These are phyloP conservation scores for Thecaphora thlaspeos DNA, from an alignment of 1,284 basidiomycete genomes.

Conservation along the genomic window DNA sequence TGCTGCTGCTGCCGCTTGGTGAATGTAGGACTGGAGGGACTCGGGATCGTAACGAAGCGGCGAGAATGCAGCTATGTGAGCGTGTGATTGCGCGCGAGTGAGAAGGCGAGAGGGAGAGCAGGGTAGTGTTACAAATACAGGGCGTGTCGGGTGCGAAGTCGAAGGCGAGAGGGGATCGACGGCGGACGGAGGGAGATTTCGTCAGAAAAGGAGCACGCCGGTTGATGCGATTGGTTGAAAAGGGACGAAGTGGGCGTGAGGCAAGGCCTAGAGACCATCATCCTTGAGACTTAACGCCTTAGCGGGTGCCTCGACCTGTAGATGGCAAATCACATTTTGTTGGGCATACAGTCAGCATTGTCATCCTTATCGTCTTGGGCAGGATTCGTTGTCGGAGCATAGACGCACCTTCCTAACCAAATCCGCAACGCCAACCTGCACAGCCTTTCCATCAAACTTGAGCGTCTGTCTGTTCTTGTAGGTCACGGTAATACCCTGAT, in stretches of 20 bases:
- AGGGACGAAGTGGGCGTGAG: background rate
- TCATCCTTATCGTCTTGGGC: no score
- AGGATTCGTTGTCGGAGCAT: background rate
- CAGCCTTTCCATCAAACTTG: constrained; percentile 13
- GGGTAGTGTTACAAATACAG: constrained; percentile 4
- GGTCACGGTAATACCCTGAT: constrained; percentile 19
- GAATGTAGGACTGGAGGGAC: no score
- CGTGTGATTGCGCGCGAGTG: background rate
- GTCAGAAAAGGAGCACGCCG: no score
- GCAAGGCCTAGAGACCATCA: constrained; percentile 19
- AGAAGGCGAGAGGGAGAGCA: background rate
- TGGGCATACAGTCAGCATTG: no score
- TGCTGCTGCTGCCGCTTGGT: no score
- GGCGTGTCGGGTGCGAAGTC: constrained; percentile 1
- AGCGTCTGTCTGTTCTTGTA: constrained; percentile 37
- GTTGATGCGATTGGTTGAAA: no score
- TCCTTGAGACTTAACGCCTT: constrained; percentile 30
- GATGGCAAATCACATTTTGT: no score
- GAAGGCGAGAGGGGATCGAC: no score
- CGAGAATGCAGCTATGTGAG: no score
- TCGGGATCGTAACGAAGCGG: no score
- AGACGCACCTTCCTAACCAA: constrained; percentile 26
- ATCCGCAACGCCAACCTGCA: constrained; percentile 8
- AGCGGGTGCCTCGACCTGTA: constrained; percentile 34
- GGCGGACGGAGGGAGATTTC: no score